Evolutionary conservation across 129 eudicot genomes (phyloP).

Genomic region (Helianthus tuberosus): DNA sequence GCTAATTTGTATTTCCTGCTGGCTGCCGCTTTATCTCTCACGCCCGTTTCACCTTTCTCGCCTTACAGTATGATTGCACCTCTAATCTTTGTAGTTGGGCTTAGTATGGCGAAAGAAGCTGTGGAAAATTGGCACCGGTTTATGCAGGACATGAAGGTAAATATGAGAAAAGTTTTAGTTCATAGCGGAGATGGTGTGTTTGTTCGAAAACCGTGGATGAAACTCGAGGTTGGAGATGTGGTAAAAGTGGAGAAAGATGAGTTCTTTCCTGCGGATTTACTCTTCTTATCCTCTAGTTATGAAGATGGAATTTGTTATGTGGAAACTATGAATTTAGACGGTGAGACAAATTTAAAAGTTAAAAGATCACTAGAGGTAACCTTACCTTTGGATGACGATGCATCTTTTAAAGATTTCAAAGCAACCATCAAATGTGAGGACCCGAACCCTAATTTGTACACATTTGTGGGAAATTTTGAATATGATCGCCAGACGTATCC

Average conservation of each 20-base stretch:
- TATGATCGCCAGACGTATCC: conserved; percentile 36
- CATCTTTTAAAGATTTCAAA: conserved; percentile 35
- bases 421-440: conserved; percentile 52
- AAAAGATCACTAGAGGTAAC: conserved; percentile 52
- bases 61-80: conserved; percentile 53
- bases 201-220: conserved; percentile 45
- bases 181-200: conserved; percentile 44
- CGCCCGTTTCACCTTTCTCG: conserved; percentile 43
- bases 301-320: conserved; percentile 67
- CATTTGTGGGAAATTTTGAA: conserved; percentile 50
- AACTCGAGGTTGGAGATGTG: conserved; percentile 48
- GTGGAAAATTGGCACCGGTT: conserved; percentile 52
- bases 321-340: conserved; percentile 56
- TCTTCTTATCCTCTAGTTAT: conserved; percentile 49
- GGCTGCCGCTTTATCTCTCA: conserved; percentile 45
- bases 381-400: conserved; percentile 41
- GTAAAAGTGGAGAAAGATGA: conserved; percentile 54
- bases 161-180: conserved; percentile 44
- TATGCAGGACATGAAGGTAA: conserved; percentile 55
- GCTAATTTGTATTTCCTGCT: conserved; percentile 52
- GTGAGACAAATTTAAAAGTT: conserved; percentile 54
- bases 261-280: conserved; percentile 53
- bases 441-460: conserved; percentile 52
- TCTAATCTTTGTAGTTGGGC: conserved; percentile 44
- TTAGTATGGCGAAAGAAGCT: conserved; percentile 52